Evolutionary conservation across 768 basidiomycete species (phyloP), one percentile per base, ranked within the genome.

Genomic region (Gelatoporia subvermispora): DNA sequence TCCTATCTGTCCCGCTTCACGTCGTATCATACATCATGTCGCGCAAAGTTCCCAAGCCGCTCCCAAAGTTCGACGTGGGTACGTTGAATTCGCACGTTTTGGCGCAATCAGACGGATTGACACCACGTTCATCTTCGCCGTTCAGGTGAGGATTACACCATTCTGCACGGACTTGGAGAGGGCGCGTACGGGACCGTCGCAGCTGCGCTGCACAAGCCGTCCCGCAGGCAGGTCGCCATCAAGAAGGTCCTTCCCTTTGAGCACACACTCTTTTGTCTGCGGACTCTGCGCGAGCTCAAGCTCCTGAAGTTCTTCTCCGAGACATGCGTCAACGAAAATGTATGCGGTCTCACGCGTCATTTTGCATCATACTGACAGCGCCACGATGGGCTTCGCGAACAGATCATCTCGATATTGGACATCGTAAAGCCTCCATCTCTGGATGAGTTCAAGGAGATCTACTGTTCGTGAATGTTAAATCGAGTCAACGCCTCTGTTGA

Each of bases 241-340:
- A 97, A 95, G 78, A 93, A 91, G 70, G 86, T 96, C 60, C 81
- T 88, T 36, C 93, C 93, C 8, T 95, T 96, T 66, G 93, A 95
- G 60, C 93, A 95, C 64, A 85, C 89, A 25, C 75, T 95, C 66
- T 95, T 93, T 72, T 91, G 88, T 59, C 71, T 95, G 62, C 78
- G 87, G 50, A 97, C 93, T 2, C 72, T 96, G 45, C 79, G 93
- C 51, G 94, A 96, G 70, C 76, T 96, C 65, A 95, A 96, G 70
- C 74, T 96, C 17, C 76, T 88, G 64, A 86, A 85, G 64, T 88
- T 88, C 72, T 87, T 89, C 68, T 85, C 85, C 4, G 84, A 85
- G 56, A 75, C 78, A 39, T 88, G 85, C 58, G 72, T 88, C 41
- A 89, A 88, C 59, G 88, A 91, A 68, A 91, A 90, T 60, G 87